Base-by-base conservation (phyloP, 768 basidiomycete species). In the Leccinum obscurum region DNA sequence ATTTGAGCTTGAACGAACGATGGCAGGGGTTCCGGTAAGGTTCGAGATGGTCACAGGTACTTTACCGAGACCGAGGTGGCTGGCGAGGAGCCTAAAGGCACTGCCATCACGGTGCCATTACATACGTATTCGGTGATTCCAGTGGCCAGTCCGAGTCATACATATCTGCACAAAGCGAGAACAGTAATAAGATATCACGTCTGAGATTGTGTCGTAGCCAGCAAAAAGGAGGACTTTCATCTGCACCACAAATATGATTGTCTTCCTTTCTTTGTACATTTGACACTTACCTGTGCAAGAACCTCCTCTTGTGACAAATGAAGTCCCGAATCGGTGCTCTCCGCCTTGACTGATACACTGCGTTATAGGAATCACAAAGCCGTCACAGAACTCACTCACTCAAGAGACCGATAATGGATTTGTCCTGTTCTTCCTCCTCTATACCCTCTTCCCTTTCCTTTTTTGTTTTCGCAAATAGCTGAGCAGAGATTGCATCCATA, bases 281-380 rank as follows among this genome's bases (percentile, higher is more conserved):
- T 26, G 10, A 13, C 10, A 22, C 57, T n/a, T 41, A 71, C 71
- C 60, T 76, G 75, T 2, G 72, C 68, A 8, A 78, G 59, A 5
- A 81, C 73, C 62, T 83, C 81, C 26, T 81, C 78, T 10, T 68
- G 64, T 1, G 76, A 70, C 69, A 81, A 66, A 34, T 66, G 66
- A 24, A 78, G 58, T 35, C 68, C 68, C 0, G 74, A 64, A 22
- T 70, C 67, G 6, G 69, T 52, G 22, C 57, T 65, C 64, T 78
- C 77, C 1, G 78, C 75, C 62, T 77, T 78, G 55, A 80, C 78
- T 80, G 51, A 17, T 14, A 8, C 11, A 34, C 26, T 44, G 15
- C 11, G 24, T 60, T 10, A 52, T 6, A 22, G 10, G 8, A 53
- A 32, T 46, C 28, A 39, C 10, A 2, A 5, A 46, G 28, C 2